Evolutionary conservation across 2,329 filamentous ascomycete genomes (phyloP), one percentile per base, ranked within the genome.

Genomic region (Lachnellula willkommii): DNA sequence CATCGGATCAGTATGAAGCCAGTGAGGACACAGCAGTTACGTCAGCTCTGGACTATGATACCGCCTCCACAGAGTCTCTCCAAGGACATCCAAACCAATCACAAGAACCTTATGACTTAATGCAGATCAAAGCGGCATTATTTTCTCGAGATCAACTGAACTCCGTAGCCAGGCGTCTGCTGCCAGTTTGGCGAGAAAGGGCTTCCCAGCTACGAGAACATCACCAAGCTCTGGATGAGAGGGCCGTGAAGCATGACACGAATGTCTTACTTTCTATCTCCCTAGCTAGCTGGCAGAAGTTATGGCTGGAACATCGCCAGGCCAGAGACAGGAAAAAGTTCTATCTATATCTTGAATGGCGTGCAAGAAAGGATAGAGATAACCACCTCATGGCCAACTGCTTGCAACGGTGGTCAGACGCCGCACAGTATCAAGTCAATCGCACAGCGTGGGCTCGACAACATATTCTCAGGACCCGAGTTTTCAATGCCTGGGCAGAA

Each of bases 401-500:
- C 2, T 84, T 89, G 55, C 80, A 77, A 1, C 83, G 87, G 60
- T 95, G 90, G 90, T 80, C 81, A 11, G 79, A 80, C 53, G 76
- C 79, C 50, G 79, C 88, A 11, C 79, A 77, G 5, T 83, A 88
- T 14, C 82, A 89, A 65, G 75, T 84, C 15, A 79, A 83, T 59
- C 80, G 82, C 42, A 89, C 88, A 4, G 82, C 80, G 4, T 77
- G 83, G 43, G 89, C 88, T 20, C 79, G 87, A 59, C 77, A 83
- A 59, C 87, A 90, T 67, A 83, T 92, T 57, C 73, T 94, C 53
- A 78, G 85, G 54, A 82, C 81, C 12, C 81, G 82, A 54, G 85
- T 84, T 58, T 90, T 89, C 69, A 81, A 81, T 56, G 82, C 82
- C 7, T 90, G 87, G 87, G 77, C 80, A 26, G 78, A 83, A 56